Conservation (phyloP, 257 asterid genomes). For the Datura wrightii region DNA sequence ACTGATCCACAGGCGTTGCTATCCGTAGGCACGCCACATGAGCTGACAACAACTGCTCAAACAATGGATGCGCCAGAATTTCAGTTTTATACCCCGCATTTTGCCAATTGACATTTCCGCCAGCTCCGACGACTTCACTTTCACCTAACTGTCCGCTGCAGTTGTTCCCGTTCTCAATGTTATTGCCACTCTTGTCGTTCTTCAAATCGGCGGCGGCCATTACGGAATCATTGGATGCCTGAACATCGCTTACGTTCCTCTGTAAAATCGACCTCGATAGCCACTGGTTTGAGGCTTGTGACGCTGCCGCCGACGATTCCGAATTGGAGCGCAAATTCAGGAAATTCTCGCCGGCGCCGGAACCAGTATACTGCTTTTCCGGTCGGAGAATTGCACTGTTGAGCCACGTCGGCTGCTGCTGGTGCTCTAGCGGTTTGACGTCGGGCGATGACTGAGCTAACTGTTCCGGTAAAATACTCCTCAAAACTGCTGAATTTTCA, state of each 20-base stretch:
- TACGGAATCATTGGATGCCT: slow-evolving; percentile 45
- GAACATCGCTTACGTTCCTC: slow-evolving; percentile 46
- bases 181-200: slow-evolving; percentile 15
- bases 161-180: slow-evolving; percentile 28
- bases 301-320: slow-evolving; percentile 41
- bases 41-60: slow-evolving; percentile 72
- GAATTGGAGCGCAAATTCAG: slow-evolving; percentile 61
- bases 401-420: slow-evolving; percentile 59
- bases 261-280: slow-evolving; percentile 56
- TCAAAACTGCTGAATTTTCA: slow-evolving; percentile 43
- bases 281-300: slow-evolving; percentile 46
- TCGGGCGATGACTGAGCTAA: slow-evolving; percentile 18
- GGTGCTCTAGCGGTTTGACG: slow-evolving; percentile 41
- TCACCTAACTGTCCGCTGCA: slow-evolving; percentile 39
- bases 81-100: slow-evolving; percentile 64
- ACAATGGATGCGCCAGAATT: slow-evolving; percentile 65
- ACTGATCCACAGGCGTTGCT: slow-evolving; percentile 89
- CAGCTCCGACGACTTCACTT: slow-evolving; percentile 42
- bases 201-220: slow-evolving; percentile 36
- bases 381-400: slow-evolving; percentile 61
- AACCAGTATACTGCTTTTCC: slow-evolving; percentile 45
- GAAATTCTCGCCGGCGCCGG: slow-evolving; percentile 51
- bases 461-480: slow-evolving; percentile 39
- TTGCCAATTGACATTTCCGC: slow-evolving; percentile 63
- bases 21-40: slow-evolving; percentile 78